Evolutionary conservation across 1,284 basidiomycete species (phyloP).

Genomic region (Grifola frondosa): DNA sequence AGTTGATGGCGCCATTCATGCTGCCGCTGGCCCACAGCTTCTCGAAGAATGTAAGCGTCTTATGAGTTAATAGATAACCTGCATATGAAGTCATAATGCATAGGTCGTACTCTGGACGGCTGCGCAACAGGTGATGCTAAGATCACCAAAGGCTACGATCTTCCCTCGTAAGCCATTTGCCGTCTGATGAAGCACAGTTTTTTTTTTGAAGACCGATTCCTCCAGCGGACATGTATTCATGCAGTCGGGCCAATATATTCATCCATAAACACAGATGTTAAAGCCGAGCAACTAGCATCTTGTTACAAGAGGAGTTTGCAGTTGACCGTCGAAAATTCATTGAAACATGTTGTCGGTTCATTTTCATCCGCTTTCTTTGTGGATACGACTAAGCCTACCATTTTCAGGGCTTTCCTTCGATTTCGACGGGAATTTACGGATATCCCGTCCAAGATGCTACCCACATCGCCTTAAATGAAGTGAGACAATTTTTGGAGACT

Average conservation of each 20-base stretch:
- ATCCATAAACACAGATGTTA: conserved; percentile 37
- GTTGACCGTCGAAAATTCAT: conserved; percentile 56
- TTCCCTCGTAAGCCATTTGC: conserved; percentile 56
- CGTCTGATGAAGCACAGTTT: neutral
- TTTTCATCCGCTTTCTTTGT: conserved; percentile 3
- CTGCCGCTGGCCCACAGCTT: conserved; percentile 76
- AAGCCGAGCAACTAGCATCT: conserved; percentile 59
- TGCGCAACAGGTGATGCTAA: conserved; percentile 84
- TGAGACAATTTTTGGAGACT: conserved; percentile 58
- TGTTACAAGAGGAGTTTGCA: conserved; percentile 75
- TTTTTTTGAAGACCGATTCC: neutral
- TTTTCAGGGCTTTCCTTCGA: conserved; percentile 73
- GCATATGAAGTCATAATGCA: neutral
- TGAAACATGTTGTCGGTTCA: conserved; percentile 62
- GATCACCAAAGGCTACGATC: conserved; percentile 72
- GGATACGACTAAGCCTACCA: conserved; percentile 4
- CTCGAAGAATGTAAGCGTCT: conserved; percentile 66
- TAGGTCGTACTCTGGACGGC: conserved; percentile 69
- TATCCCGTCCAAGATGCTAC: conserved; percentile 77
- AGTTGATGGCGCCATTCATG: conserved; percentile 89
- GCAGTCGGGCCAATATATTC: conserved; percentile 88
- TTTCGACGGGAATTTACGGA: conserved; percentile 80
- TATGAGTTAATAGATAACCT: neutral
- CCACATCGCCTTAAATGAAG: conserved; percentile 61
- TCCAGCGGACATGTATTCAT: conserved; percentile 78